Base-by-base conservation (phyloP, 169 alveolate genomes). In the Sarcocystis neurona region DNA sequence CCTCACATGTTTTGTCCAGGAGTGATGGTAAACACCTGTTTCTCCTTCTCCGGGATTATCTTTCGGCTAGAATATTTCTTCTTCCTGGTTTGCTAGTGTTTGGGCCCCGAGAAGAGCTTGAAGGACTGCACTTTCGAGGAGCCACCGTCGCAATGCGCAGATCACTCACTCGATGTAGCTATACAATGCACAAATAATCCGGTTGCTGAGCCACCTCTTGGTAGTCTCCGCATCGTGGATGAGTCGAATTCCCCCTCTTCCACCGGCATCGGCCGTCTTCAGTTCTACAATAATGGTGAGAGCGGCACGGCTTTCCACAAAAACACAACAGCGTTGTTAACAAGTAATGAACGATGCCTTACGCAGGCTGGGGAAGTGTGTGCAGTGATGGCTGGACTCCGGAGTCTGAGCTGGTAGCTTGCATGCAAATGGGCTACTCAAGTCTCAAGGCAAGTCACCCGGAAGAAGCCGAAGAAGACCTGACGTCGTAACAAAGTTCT, bases 351-450 rank as follows among this genome's bases (percentile, higher is more conserved):
- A 20, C 0, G 27, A 39, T 18, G 8, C 58, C 0, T 70, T 20
- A 68, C n/a, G 8, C 89, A 92, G 95, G 94, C 20, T 94, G 93
- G 87, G 96, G 97, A 20, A 93, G 96, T 58, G 93, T 96, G 12
- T 96, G 98, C 90, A 93, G 94, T 70, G 98, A 96, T 58, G 93
- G 92, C 23, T 96, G 97, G 97, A 90, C 90, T 75, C 93, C 91
- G 66, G 94, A 91, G 47, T 93, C 96, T 23, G 97, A 94, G 74
- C 91, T 89, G 50, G 95, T 96, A 41, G 97, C 97, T 44, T 96
- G 98, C 92, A 89, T 75, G 75, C 96, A 96, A 85, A 91, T 96
- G 94, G 97, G 97, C 47, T 96, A 94, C 89, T 77, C 92, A 27
- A 63, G 88, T 47, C 20, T 80, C 60, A 53, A 48, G 90, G 94